Evolutionary conservation across 495 filamentous ascomycete genomes (phyloP).

Genomic region (Aspergillus coremiiformis): DNA sequence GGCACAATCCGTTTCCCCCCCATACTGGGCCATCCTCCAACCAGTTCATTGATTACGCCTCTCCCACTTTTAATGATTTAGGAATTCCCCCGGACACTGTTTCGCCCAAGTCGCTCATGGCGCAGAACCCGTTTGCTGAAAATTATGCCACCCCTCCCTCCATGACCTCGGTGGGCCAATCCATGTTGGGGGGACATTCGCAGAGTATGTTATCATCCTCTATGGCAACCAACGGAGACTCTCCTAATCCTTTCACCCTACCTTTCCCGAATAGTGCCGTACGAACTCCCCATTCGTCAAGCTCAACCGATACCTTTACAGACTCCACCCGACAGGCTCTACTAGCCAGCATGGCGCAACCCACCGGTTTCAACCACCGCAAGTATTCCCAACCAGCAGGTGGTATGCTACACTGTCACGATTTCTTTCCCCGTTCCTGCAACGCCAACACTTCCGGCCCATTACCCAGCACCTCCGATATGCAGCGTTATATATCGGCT

Average conservation of each 20-base stretch:
- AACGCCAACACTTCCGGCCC: slow-evolving; percentile 44
- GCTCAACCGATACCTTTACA: slow-evolving; percentile 76
- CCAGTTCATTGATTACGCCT: slow-evolving; percentile 52
- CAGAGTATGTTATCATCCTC: slow-evolving; percentile 52
- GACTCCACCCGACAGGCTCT: slow-evolving; percentile 88
- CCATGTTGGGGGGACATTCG: slow-evolving; percentile 43
- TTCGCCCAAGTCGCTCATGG: slow-evolving; percentile 44
- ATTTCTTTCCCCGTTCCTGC: slow-evolving; percentile 38
- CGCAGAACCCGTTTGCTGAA: slow-evolving; percentile 39
- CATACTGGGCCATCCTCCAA: slow-evolving; percentile 51
- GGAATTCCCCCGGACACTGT: slow-evolving; percentile 38
- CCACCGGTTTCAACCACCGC: slow-evolving; percentile 61
- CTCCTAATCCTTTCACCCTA: slow-evolving; percentile 48
- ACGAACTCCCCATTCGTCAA: slow-evolving; percentile 55
- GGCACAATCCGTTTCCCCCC: slow-evolving; percentile 59
- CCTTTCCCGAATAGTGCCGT: slow-evolving; percentile 47
- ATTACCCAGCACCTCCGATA: slow-evolving; percentile 81
- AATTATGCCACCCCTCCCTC: slow-evolving; percentile 53
- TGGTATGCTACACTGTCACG: slow-evolving; percentile 36
- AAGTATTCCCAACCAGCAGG: slow-evolving; percentile 72
- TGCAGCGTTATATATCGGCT: slow-evolving; percentile 84
- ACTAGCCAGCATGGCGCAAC: slow-evolving; percentile 72
- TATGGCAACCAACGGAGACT: slow-evolving; percentile 49
- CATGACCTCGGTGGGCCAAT: slow-evolving; percentile 51
- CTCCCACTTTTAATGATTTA: slow-evolving; percentile 36